Evolutionary conservation across 2,329 filamentous ascomycete species (phyloP), one percentile per base, ranked within the genome.

Genomic region (Aspergillus brunneoviolaceus): DNA sequence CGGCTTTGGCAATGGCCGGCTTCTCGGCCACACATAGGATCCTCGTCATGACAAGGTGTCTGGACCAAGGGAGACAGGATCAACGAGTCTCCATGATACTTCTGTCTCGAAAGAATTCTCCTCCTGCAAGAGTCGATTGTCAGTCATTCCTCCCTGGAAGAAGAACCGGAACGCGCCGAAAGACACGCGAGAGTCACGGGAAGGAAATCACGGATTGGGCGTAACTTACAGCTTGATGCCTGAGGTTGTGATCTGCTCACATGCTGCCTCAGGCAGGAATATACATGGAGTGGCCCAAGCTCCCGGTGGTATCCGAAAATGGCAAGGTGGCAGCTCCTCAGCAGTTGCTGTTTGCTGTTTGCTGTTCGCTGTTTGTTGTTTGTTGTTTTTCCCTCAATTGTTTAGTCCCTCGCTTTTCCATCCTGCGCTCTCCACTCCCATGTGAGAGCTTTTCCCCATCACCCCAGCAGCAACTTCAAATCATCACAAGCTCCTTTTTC

Each of bases 1-100:
- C 94, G 42, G 94, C 92, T 77, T 95, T 97, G 60, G 95, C 92
- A 64, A 99, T 97, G 48, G 94, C 96, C 39, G 92, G 92, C 83
- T 99, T 93, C 76, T 93, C 89, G 61, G 89, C 90, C 66, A 93
- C 89, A 72, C 89, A 92, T 56, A 93, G 80, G 60, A 92, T 86
- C 68, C 83, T 60, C 59, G 14, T 57, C 60, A 19, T 63, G 48
- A 65, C 55, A 31, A 45, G 16, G n/a, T 45, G 45, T 49, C 49
- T 52, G 47, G 27, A 25, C 53, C 14, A 50, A 14, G 6, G 9
- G 4, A 29, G 29, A 57, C 31, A 11, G 16, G 31, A 42, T 16
- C 16, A 47, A 25, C 25, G 4, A 19, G 53, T 27, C 25, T 35
- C 47, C 42, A 14, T 14, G 42, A 21, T 12, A 31, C 7, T 9